Base-by-base conservation (phyloP, 1,139 yeast species). In the Suhomyces taliae region DNA sequence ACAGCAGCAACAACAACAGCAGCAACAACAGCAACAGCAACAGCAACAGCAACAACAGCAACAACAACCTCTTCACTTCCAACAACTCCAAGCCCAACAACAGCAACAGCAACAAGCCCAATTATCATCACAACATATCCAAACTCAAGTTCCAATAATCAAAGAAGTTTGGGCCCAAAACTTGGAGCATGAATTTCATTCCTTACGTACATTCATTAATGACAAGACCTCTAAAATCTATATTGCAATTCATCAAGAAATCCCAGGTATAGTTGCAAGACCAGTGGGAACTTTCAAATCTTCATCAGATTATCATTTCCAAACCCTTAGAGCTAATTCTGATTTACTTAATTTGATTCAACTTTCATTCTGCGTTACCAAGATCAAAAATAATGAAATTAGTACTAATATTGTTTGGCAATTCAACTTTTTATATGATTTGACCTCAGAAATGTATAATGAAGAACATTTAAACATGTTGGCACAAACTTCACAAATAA, bases 221-320 rank as follows among this genome's bases (percentile, higher is more conserved):
- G 86, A 82, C 50, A 81, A 82, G 51, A 87, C 85, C 59, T 82
- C 86, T 45, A 58, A 62, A 34, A 61, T 74, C 27, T 81, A 80
- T 59, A 81, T 90, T 19, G 83, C 96, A 2, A 85, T 85, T 44
- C 87, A 91, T 58, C 91, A 95, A 49, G 97, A 93, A 65, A 90
- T 93, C 62, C 97, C 97, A 0, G 99, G 99, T 0, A 89, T 95
- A 33, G 88, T 93, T 27, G 97, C 97, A 1, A 80, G 99, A 56
- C 99, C 99, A 10, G 89, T 93, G 52, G 99, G 99, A n/a, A 83
- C 90, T 9, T 93, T 93, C 69, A 84, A 90, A 59, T 83, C 95
- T 8, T 87, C 95, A 11, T 80, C 89, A 29, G 99, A 93, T 65
- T 93, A 90, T 66, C 98, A 93, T 66, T 93, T 93, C 64, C 99